phyloP scores from a whole-genome alignment of 768 basidiomycete species.

The Serendipita sp. region DNA sequence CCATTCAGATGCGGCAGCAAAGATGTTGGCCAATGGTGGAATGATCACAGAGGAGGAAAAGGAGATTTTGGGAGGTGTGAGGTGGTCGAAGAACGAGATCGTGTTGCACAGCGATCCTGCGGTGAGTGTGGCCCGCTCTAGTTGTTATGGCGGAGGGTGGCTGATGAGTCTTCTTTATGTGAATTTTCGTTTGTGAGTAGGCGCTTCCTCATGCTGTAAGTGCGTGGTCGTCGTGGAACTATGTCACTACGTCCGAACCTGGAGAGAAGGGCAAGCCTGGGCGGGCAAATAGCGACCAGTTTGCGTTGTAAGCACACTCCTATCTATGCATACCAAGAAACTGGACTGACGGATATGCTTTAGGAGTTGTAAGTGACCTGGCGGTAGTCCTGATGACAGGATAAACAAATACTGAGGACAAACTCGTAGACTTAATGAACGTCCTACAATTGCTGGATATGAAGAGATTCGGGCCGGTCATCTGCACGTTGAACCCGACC shows the following conservation, averaged over 20 bases:
- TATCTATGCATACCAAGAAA: not conserved
- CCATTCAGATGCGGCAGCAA: conserved; percentile 49
- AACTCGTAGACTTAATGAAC: conserved; percentile 50
- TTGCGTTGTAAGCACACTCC: conserved; percentile 37
- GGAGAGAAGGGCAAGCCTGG: conserved; percentile 20
- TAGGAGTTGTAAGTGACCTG: conserved; percentile 28
- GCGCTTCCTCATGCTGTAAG: conserved; percentile 46
- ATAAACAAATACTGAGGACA: not conserved
- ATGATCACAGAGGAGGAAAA: conserved; percentile 37
- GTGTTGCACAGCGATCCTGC: conserved; percentile 47
- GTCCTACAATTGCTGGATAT: conserved; percentile 51
- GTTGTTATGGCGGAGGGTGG: no score
- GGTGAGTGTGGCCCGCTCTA: conserved; percentile 23
- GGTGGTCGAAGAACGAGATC: conserved; percentile 53
- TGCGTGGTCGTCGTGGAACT: conserved; percentile 73
- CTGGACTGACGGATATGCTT: conserved; percentile 2
- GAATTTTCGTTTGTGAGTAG: conserved; percentile 19
- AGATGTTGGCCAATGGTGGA: conserved; percentile 30
- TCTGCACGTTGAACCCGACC: conserved; percentile 61
- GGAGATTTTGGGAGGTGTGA: conserved; percentile 37
- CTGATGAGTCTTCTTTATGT: not conserved
- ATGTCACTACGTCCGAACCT: conserved; percentile 36
- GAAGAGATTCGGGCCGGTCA: conserved; percentile 38
- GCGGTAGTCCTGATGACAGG: not conserved
- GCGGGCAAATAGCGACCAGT: conserved; percentile 37